phyloP scores from a whole-genome alignment of 116 monocot species.

The Dioscorea cayenensis region DNA sequence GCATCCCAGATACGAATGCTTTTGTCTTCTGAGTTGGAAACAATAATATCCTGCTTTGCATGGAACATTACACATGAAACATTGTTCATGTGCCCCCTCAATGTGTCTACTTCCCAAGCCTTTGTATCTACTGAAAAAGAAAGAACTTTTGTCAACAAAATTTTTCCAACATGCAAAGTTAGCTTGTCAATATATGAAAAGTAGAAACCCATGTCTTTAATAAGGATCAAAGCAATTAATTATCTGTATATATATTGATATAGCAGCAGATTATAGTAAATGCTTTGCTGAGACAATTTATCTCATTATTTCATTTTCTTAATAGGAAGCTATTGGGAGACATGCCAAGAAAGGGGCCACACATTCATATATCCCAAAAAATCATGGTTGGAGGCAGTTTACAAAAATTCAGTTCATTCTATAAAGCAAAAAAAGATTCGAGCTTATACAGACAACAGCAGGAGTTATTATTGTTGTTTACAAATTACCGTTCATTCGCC shows the following conservation, averaged over 20 bases:
- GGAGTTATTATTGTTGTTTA: background rate
- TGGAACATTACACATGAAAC: slow-evolving; percentile 96
- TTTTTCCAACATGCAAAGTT: background rate
- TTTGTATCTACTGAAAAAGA: slow-evolving; percentile 60
- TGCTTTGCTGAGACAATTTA: too few relatives aligned
- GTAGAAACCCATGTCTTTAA: too few relatives aligned
- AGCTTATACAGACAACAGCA: too few relatives aligned
- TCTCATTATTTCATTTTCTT: too few relatives aligned
- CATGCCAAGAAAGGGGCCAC: too few relatives aligned
- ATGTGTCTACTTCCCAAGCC: slow-evolving; percentile 95
- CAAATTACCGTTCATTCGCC: slow-evolving; percentile 82
- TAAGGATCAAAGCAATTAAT: background rate
- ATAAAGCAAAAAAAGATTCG: too few relatives aligned
- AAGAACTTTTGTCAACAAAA: background rate
- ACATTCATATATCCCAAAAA: too few relatives aligned
- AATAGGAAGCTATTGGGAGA: too few relatives aligned
- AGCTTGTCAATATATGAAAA: too few relatives aligned
- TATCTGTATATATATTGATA: background rate
- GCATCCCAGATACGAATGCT: slow-evolving; percentile 95
- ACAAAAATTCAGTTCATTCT: too few relatives aligned
- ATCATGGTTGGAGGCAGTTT: too few relatives aligned
- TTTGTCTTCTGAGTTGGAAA: slow-evolving; percentile 93
- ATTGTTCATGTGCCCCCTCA: slow-evolving; percentile 97
- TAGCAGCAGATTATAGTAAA: background rate
- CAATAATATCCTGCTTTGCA: slow-evolving; percentile 89